Evolutionary conservation across 106 monocot species (phyloP).

Genomic region (Allium cepa): DNA sequence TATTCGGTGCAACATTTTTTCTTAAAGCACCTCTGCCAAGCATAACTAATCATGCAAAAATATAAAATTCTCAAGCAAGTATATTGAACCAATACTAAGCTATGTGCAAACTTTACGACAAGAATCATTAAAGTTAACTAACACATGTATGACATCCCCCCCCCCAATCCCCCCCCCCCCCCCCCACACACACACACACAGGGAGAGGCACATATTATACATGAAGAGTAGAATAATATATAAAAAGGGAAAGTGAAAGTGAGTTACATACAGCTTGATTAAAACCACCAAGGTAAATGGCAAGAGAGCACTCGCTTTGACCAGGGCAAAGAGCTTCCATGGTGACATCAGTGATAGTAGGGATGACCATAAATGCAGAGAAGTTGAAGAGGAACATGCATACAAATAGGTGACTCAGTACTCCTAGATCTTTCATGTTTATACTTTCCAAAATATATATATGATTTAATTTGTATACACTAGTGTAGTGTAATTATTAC

Average conservation of each 20-base stretch:
- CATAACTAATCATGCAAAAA: too few species aligned
- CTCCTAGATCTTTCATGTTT: slow-evolving; percentile 45
- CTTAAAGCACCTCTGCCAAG: too few species aligned
- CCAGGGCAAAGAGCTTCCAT: slow-evolving; percentile 85
- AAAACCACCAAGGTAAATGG: slow-evolving; percentile 86
- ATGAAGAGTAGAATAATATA: neutral
- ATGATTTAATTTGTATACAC: too few species aligned
- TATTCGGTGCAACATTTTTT: too few species aligned
- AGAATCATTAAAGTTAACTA: neutral
- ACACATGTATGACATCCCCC: neutral
- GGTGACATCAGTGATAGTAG: slow-evolving; percentile 76
- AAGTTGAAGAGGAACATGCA: slow-evolving; percentile 72
- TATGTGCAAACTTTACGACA: neutral
- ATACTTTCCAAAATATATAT: neutral
- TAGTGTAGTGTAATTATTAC: neutral
- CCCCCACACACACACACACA: neutral
- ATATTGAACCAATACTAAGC: neutral
- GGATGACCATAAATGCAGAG: slow-evolving; percentile 66
- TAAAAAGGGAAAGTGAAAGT: neutral
- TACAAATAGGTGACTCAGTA: slow-evolving; percentile 50
- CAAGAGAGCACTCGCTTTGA: slow-evolving; percentile 67
- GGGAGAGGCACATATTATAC: neutral
- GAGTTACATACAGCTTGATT: slow-evolving; percentile 54
- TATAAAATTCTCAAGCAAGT: too few species aligned
- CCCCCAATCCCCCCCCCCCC: too few species aligned